Percentiles rank a stretch among this genome's conserved stretches.
Conservation (phyloP, 495 filamentous ascomycete genomes). For the Talaromyces borbonicus region DNA sequence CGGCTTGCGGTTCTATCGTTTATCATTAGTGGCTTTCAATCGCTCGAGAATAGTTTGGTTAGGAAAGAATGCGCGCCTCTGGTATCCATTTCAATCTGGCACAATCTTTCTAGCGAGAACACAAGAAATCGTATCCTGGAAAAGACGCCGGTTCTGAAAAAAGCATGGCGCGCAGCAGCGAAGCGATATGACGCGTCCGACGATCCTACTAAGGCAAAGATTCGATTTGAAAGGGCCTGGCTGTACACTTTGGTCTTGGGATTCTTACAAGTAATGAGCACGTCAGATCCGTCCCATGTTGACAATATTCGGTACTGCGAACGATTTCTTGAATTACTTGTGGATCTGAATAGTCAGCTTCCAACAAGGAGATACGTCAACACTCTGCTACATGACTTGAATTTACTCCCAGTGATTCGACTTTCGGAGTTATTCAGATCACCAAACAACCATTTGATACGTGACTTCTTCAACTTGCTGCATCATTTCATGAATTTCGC, state of each 20-base stretch:
- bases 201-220: constrained; percentile 61
- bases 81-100: constrained; percentile 92
- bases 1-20: constrained; percentile 76
- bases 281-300: constrained; percentile 32
- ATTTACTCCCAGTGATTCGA: constrained; percentile 71
- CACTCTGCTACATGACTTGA: constrained; percentile 79
- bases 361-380: constrained; percentile 93
- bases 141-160: constrained; percentile 59
- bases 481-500: constrained; percentile 81
- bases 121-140: constrained; percentile 59
- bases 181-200: constrained; percentile 87
- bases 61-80: constrained; percentile 93
- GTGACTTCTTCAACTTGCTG: constrained; percentile 70
- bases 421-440: constrained; percentile 70
- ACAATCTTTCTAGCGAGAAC: constrained; percentile 68
- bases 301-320: constrained; percentile 81
- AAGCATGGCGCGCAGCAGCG: constrained; percentile 79
- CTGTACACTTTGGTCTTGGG: constrained; percentile 78
- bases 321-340: constrained; percentile 81
- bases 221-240: constrained; percentile 92
- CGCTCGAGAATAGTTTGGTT: constrained; percentile 78
- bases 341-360: constrained; percentile 85
- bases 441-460: constrained; percentile 64
- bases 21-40: constrained; percentile 86
- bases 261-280: constrained; percentile 67